Base-by-base conservation (phyloP, 2,329 filamentous ascomycete genomes). In the Fusarium tupiense region DNA sequence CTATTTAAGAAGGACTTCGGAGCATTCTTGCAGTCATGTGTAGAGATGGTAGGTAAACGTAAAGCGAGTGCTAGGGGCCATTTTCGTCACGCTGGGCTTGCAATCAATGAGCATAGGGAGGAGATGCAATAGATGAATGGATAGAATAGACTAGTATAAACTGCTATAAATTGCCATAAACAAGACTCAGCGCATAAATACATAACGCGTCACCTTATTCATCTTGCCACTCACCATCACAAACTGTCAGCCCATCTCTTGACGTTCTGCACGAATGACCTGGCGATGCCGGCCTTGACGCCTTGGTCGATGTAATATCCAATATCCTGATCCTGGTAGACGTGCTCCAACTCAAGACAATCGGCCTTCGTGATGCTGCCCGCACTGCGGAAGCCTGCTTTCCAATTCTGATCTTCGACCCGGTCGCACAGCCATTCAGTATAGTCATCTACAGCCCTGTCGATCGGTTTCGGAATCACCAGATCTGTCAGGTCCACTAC, bases 21-120 rank as follows among this genome's bases (percentile, higher is more conserved):
- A 22, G 57, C 60, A 19, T 78, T 72, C 58, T 46, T 78, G 24
- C 61, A 74, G 66, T 68, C 59, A 64, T 77, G 73, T 44, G 72
- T 77, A 35, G 69, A 72, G n/a, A 56, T 60, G 5, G 70, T 78
- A 8, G 75, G 74, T 1, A 49, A 46, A 40, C 43, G 61, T 33
- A 29, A 41, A 49, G 69, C 5, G 20, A 71, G 64, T 17, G 64
- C 68, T 11, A 49, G 50, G 53, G 64, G 68, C 20, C 52, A 70
- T 35, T 70, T 70, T 46, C 63, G 54, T 49, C 44, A 53, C 14
- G 59, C 53, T 50, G 56, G 64, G 8, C 43, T 59, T 2, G 31
- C 56, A 38, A 59, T 59, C 8, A 41, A 46, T 11, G 46, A 68
- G 43, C 22, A 40, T 5, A 59, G 54, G 37, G 26, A 29, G 6